These are phyloP conservation scores for Cucumis cinereus DNA, from an alignment of 306 rosid species.

Conservation along the genomic window DNA sequence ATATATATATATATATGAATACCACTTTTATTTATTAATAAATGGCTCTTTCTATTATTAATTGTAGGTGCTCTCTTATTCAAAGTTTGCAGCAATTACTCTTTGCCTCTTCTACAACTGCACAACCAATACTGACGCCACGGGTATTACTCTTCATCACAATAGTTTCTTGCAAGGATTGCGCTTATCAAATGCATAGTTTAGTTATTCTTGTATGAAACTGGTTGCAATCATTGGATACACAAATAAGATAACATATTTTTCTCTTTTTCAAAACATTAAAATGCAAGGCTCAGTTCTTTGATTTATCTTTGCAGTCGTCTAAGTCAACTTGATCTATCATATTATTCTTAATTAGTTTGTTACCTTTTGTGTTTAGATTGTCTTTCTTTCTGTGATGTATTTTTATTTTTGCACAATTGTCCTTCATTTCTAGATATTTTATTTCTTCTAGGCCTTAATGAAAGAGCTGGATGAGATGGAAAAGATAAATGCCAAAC, in stretches of 20 bases:
- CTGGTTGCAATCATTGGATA: background rate
- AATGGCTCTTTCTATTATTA: background rate
- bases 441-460: slow-evolving; percentile 37
- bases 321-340: background rate
- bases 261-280: background rate
- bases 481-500: slow-evolving; percentile 84
- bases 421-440: background rate
- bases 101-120: slow-evolving; percentile 95
- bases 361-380: background rate
- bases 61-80: slow-evolving; percentile 72
- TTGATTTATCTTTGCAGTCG: background rate
- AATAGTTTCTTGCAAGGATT: slow-evolving; percentile 6
- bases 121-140: slow-evolving; percentile 90
- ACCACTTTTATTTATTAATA: background rate
- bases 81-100: slow-evolving; percentile 89
- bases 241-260: background rate
- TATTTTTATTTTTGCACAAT: slow-evolving; percentile 1
- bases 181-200: slow-evolving; percentile 1
- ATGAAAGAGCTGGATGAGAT: slow-evolving; percentile 99
- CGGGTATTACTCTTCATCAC: slow-evolving; percentile 42
- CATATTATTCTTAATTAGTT: background rate
- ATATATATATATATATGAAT: no score
- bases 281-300: background rate
- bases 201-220: background rate
- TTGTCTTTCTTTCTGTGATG: background rate